phyloP scores from a whole-genome alignment of 139 green algal species.

The Chlamydomonas urium region DNA sequence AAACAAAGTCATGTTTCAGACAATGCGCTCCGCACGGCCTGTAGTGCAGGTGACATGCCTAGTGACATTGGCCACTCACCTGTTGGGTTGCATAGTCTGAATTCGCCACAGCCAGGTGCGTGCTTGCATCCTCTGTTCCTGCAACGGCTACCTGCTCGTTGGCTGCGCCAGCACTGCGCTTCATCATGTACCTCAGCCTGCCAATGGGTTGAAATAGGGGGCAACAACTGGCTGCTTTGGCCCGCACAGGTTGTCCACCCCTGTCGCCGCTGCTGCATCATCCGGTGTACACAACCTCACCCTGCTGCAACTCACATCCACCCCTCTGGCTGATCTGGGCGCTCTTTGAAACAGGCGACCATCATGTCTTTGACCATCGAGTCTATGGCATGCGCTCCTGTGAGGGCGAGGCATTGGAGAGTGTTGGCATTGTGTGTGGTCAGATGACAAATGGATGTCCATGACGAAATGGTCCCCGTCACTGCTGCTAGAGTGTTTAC shows the following conservation, averaged over 20 bases:
- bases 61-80: neutral
- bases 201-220: neutral
- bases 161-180: slow-evolving; percentile 2
- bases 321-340: slow-evolving; percentile 5
- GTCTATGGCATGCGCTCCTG: neutral
- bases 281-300: neutral
- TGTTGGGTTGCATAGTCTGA: slow-evolving; percentile 2
- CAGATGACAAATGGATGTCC: too few relatives aligned
- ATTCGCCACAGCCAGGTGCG: neutral
- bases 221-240: neutral
- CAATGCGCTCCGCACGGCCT: neutral
- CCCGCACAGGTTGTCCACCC: neutral
- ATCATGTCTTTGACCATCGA: slow-evolving; percentile 16
- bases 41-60: neutral
- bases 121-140: neutral
- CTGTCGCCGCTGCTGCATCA: neutral
- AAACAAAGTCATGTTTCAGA: neutral
- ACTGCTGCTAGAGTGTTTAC: too few relatives aligned
- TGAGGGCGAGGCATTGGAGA: neutral
- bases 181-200: slow-evolving; percentile 16
- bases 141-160: slow-evolving; percentile 5
- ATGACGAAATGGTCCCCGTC: too few relatives aligned
- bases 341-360: slow-evolving; percentile 12
- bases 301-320: slow-evolving; percentile 9
- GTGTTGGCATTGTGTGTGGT: too few relatives aligned